phyloP scores from a whole-genome alignment of 176 grass and related monocot species.

The Poa pratensis region DNA sequence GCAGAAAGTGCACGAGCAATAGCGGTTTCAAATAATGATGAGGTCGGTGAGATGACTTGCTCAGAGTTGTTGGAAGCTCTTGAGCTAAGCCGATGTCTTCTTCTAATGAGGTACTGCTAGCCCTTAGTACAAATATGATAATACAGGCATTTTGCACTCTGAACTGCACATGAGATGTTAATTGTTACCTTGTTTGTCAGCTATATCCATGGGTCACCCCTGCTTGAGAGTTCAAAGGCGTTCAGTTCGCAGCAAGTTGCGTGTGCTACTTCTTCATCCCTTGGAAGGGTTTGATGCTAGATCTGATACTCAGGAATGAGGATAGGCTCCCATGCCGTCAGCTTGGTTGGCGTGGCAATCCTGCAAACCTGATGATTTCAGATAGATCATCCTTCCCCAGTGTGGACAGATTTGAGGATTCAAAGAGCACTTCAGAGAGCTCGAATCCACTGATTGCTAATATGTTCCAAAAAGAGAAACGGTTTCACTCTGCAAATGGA shows the following conservation, averaged over 20 bases:
- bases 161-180: constrained; percentile 27
- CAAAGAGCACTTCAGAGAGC: constrained; percentile 24
- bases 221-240: constrained; percentile 84
- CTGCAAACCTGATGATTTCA: constrained; percentile 83
- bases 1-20: constrained; percentile 72
- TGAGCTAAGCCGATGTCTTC: constrained; percentile 91
- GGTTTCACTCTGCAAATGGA: constrained; percentile 57
- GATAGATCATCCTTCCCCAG: constrained; percentile 42
- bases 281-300: constrained; percentile 91
- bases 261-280: constrained; percentile 58
- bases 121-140: constrained; percentile 24
- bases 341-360: constrained; percentile 95
- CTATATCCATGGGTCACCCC: constrained; percentile 92
- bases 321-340: constrained; percentile 90
- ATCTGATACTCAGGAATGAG: constrained; percentile 92
- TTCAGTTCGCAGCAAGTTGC: constrained; percentile 72
- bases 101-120: constrained; percentile 88
- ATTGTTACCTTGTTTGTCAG: constrained; percentile 54
- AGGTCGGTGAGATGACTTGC: constrained; percentile 85
- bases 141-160: constrained; percentile 25
- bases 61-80: constrained; percentile 95
- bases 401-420: constrained; percentile 46
- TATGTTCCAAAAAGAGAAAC: constrained; percentile 52
- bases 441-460: constrained; percentile 50
- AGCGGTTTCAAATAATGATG: constrained; percentile 67